Evolutionary conservation across 2,329 filamentous ascomycete species (phyloP).

Genomic region (Elsinoe ampelina): DNA sequence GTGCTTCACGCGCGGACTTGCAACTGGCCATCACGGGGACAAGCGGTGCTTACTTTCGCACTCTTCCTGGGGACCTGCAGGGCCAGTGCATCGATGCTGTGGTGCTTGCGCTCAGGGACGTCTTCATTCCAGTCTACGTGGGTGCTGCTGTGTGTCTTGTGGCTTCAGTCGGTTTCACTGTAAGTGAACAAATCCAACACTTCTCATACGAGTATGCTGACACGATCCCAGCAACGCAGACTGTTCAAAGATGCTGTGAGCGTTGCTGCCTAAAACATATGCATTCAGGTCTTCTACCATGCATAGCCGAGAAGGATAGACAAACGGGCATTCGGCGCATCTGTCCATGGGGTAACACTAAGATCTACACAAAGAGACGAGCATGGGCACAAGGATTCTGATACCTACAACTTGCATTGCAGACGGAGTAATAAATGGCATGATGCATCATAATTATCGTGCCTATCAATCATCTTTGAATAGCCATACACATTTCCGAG

Average conservation of each 20-base stretch:
- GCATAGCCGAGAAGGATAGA: too few relatives aligned
- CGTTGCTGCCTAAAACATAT: background rate
- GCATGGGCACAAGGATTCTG: too few relatives aligned
- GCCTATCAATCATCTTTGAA: background rate
- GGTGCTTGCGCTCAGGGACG: background rate
- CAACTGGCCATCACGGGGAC: background rate
- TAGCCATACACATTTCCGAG: background rate
- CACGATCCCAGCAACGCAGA: background rate
- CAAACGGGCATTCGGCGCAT: too few relatives aligned
- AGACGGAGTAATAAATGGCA: background rate
- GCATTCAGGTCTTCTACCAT: too few relatives aligned
- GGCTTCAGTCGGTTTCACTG: background rate
- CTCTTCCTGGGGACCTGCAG: background rate
- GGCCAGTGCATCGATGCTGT: background rate
- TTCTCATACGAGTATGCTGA: background rate
- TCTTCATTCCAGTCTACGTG: conserved; percentile 2
- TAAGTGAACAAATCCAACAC: too few relatives aligned
- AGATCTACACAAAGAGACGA: too few relatives aligned
- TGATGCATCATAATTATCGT: too few relatives aligned
- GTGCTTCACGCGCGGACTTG: background rate
- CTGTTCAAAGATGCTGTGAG: background rate
- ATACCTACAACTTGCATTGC: background rate
- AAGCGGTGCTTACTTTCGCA: background rate
- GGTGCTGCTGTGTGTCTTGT: conserved; percentile 6
- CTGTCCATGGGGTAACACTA: too few relatives aligned